Evolutionary conservation across 306 rosid genomes (phyloP).

Genomic region (Oemleria cerasiformis): DNA sequence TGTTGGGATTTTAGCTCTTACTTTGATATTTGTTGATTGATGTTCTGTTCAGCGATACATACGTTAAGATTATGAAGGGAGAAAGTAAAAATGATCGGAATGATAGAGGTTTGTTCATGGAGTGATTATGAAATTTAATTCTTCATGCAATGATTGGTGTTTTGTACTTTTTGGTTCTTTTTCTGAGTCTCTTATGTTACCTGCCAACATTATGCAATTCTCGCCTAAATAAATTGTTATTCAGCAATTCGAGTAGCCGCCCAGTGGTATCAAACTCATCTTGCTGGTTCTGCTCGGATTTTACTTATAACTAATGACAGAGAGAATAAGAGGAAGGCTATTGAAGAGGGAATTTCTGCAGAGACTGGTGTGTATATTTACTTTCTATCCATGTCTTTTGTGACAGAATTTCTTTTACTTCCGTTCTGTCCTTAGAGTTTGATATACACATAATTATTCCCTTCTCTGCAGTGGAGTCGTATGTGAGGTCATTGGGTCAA

Average conservation of each 20-base stretch:
- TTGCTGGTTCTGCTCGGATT: slow-evolving; percentile 65
- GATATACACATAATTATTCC: slow-evolving; percentile 2
- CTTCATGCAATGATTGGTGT: not conserved
- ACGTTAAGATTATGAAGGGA: slow-evolving; percentile 76
- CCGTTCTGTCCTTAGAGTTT: not conserved
- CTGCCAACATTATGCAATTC: not conserved
- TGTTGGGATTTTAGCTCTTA: not conserved
- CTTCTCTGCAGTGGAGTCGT: slow-evolving; percentile 77
- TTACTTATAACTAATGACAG: slow-evolving; percentile 86
- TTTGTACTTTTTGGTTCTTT: not conserved
- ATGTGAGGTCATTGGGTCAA: slow-evolving; percentile 73
- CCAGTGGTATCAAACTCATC: slow-evolving; percentile 95
- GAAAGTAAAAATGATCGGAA: slow-evolving; percentile 93
- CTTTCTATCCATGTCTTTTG: not conserved
- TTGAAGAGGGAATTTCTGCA: slow-evolving; percentile 83
- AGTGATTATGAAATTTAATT: slow-evolving; percentile 10
- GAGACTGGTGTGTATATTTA: slow-evolving; percentile 66
- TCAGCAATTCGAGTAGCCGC: slow-evolving; percentile 95
- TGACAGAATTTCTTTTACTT: not conserved
- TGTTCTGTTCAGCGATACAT: slow-evolving; percentile 74
- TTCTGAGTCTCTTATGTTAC: not conserved
- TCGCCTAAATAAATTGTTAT: slow-evolving; percentile 28
- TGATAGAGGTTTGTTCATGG: slow-evolving; percentile 78
- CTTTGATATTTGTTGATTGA: not conserved
- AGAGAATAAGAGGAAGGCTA: slow-evolving; percentile 87